A percentile compares a stretch with the other conserved stretches of the same genome.
Evolutionary conservation across 2,329 filamentous ascomycete genomes (phyloP).

Genomic region (Monosporascus ibericus): DNA sequence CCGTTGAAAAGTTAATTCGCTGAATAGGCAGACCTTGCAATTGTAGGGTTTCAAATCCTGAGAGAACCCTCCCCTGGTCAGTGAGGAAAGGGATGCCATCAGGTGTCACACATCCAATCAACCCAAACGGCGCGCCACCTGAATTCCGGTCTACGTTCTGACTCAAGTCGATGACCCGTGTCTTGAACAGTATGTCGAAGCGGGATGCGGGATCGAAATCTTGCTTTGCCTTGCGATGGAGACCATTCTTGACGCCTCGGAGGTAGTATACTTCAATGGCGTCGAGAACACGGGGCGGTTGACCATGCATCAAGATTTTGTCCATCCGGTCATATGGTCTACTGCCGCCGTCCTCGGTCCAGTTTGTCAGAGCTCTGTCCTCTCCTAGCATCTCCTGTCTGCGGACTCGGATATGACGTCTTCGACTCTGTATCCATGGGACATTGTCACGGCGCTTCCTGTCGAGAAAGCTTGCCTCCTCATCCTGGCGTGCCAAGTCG

Average conservation of each 20-base stretch:
- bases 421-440: conserved; percentile 52
- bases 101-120: conserved; percentile 64
- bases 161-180: conserved; percentile 54
- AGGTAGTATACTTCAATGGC: conserved; percentile 58
- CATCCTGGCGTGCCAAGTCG: conserved; percentile 41
- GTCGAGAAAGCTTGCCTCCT: conserved; percentile 29
- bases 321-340: conserved; percentile 22
- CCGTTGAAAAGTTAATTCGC: conserved; percentile 56
- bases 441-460: conserved; percentile 24
- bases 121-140: conserved; percentile 43
- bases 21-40: conserved; percentile 65
- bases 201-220: not conserved
- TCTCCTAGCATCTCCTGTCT: conserved; percentile 43
- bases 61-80: conserved; percentile 52
- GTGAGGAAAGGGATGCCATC: conserved; percentile 55
- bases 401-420: conserved; percentile 54
- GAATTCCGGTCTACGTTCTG: conserved; percentile 64
- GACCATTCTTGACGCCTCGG: conserved; percentile 36
- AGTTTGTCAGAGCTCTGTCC: conserved; percentile 52
- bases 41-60: conserved; percentile 55
- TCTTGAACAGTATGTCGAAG: conserved; percentile 46
- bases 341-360: conserved; percentile 46
- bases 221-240: not conserved
- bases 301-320: conserved; percentile 31
- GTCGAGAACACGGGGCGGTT: conserved; percentile 58